phyloP scores from a whole-genome alignment of 1,284 basidiomycete species.

The Austroboletus novae-zelandiae region DNA sequence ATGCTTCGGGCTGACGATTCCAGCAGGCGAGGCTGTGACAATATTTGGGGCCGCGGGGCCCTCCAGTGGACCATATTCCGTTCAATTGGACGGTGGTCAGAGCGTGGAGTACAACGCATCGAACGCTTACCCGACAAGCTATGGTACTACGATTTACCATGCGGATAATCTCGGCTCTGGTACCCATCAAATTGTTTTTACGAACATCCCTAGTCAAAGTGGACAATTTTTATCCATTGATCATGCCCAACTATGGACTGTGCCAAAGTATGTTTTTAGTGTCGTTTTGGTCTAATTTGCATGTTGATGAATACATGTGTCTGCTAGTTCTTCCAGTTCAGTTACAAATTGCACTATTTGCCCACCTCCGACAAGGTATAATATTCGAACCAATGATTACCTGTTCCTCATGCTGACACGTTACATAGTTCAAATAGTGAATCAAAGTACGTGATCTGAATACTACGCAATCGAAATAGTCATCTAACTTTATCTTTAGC shows the following conservation, averaged over 20 bases:
- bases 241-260: conserved; percentile 21
- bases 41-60: conserved; percentile 26
- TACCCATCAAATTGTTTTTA: conserved; percentile 19
- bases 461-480: neutral
- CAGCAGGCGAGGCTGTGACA: conserved; percentile 26
- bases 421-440: neutral
- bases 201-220: conserved; percentile 22
- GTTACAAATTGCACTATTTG: neutral
- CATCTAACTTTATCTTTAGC: conserved; percentile 8
- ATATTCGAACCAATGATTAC: neutral
- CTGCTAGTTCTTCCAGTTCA: neutral
- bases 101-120: conserved; percentile 23
- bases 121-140: conserved; percentile 13
- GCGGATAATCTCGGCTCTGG: conserved; percentile 29
- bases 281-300: neutral
- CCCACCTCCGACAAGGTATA: conserved; percentile 11
- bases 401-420: neutral
- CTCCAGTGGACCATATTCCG: conserved; percentile 21
- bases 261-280: conserved; percentile 10
- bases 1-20: neutral
- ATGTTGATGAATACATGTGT: neutral
- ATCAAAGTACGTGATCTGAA: conserved; percentile 12
- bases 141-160: conserved; percentile 27
- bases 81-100: conserved; percentile 19
- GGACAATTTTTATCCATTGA: conserved; percentile 23